phyloP scores from a whole-genome alignment of 225 moss, liverwort and hornwort genomes.

The Sphagnum tenellum region DNA sequence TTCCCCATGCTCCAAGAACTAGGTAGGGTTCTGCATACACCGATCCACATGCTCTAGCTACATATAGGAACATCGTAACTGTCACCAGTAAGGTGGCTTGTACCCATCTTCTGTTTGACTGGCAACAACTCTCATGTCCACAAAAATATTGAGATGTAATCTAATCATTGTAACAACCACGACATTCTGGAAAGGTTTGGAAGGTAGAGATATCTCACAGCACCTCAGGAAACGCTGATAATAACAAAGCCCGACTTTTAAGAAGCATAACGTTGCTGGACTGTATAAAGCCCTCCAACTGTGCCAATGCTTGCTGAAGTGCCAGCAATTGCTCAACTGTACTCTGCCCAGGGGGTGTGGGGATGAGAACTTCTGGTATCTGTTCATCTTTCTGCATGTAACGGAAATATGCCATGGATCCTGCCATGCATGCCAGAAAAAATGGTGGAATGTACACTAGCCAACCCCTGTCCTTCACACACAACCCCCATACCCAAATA shows the following conservation, averaged over 20 bases:
- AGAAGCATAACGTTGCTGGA: conserved; percentile 76
- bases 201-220: too few species aligned
- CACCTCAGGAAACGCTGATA: conserved; percentile 78
- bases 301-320: conserved; percentile 68
- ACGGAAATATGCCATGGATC: conserved; percentile 56
- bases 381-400: conserved; percentile 33
- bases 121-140: background rate
- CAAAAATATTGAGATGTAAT: too few species aligned
- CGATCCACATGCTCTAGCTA: background rate
- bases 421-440: conserved; percentile 46
- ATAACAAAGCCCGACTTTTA: conserved; percentile 64
- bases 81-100: too few species aligned
- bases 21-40: background rate
- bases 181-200: too few species aligned
- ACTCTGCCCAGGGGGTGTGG: conserved; percentile 65
- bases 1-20: too few species aligned
- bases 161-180: too few species aligned
- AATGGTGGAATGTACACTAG: conserved; percentile 51
- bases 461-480: conserved; percentile 55
- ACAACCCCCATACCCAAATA: background rate
- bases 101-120: too few species aligned
- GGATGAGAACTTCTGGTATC: conserved; percentile 59
- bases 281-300: conserved; percentile 73
- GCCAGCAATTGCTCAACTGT: conserved; percentile 82
- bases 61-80: background rate